A percentile compares a stretch with the other conserved stretches of the same genome.
Conservation (phyloP, 352 stramenopile genomes). For the Nothophytophthora sp. region DNA sequence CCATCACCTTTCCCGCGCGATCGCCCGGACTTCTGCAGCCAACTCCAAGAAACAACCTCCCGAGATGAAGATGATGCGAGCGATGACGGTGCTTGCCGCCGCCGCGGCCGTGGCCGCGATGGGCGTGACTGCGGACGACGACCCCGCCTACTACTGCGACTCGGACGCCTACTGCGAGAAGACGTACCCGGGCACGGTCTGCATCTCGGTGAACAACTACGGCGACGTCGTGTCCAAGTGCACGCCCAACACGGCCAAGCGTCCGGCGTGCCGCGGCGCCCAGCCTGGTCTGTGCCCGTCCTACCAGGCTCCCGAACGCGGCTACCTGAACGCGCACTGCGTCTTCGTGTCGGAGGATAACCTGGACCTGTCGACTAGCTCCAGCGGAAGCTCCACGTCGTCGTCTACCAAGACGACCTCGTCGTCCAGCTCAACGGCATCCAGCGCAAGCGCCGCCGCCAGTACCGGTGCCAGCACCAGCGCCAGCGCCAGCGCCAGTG, state of each 20-base stretch:
- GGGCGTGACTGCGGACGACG: constrained; percentile 23
- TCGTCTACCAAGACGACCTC: constrained; percentile 19
- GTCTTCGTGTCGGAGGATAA: constrained; percentile 75
- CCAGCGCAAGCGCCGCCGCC: neutral
- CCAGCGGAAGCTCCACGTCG: constrained; percentile 21
- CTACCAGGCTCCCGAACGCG: constrained; percentile 68
- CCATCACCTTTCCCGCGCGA: neutral
- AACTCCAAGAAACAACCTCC: too few relatives aligned
- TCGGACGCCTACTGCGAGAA: constrained; percentile 72
- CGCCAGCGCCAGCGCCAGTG: neutral
- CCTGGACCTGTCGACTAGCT: constrained; percentile 18
- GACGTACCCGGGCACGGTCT: constrained; percentile 68
- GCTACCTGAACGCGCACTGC: constrained; percentile 84
- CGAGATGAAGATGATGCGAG: constrained; percentile 47
- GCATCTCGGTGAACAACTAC: constrained; percentile 80
- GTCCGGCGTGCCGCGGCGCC: constrained; percentile 70
- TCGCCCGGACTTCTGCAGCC: too few relatives aligned
- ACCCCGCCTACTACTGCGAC: constrained; percentile 56
- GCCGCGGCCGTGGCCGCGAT: constrained; percentile 30
- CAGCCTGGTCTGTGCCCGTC: constrained; percentile 77
- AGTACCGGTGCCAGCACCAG: neutral
- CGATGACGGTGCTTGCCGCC: constrained; percentile 33
- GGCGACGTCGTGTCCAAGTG: constrained; percentile 76
- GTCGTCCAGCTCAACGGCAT: constrained; percentile 11
- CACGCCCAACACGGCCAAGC: constrained; percentile 77